These are phyloP conservation scores for Chrysochromulina tobinii DNA, from an alignment of 78 protist species.

Conservation along the genomic window DNA sequence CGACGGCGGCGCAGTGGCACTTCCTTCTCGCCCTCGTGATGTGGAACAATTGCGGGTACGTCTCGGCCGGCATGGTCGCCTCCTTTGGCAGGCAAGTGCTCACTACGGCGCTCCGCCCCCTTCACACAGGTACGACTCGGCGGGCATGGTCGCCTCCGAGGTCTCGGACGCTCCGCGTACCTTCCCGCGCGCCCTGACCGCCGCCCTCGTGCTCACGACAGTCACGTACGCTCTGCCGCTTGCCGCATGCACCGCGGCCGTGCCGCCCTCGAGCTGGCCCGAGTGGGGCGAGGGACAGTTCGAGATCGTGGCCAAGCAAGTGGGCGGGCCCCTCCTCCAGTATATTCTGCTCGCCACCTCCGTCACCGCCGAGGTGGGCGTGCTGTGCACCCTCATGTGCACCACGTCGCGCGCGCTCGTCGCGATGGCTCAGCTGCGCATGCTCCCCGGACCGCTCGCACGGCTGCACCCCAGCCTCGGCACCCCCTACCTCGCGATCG, in stretches of 20 bases:
- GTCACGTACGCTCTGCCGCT: neutral
- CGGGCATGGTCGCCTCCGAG: slow-evolving; percentile 13
- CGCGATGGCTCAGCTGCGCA: neutral
- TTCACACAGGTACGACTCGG: slow-evolving; percentile 10
- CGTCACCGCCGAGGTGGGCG: neutral
- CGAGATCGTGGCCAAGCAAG: neutral
- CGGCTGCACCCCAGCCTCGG: neutral
- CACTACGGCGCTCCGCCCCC: neutral
- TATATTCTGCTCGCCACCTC: too few species aligned
- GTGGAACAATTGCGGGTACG: slow-evolving; percentile 29
- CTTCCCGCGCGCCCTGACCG: neutral
- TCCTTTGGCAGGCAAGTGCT: neutral
- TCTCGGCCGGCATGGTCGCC: slow-evolving; percentile 6
- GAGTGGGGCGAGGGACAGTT: neutral
- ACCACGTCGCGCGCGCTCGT: slow-evolving; percentile 4
- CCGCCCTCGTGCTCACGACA: neutral
- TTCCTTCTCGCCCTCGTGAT: neutral
- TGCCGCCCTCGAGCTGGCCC: neutral
- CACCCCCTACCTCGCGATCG: neutral
- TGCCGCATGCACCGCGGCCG: neutral
- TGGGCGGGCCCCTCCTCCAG: neutral
- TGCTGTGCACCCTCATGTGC: neutral
- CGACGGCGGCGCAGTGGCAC: neutral
- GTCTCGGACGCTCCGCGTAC: neutral
- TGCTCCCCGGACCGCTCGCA: neutral